A percentile compares a stretch with the other conserved stretches of the same genome.
Evolutionary conservation across 305 asterid species (phyloP).

Genomic region (Ajuga reptans): DNA sequence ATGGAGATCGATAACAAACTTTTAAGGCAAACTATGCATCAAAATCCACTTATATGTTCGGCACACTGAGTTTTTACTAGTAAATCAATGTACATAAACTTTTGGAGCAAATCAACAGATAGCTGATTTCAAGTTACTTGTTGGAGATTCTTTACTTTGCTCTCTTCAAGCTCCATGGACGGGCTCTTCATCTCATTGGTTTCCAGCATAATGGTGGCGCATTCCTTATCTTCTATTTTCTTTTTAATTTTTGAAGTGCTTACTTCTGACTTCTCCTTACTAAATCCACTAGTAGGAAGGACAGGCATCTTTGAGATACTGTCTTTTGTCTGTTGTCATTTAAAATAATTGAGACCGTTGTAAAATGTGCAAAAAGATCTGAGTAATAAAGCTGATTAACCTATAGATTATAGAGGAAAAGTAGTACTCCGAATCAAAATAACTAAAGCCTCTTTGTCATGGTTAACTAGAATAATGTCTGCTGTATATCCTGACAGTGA

Average conservation of each 20-base stretch:
- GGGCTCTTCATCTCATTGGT: conserved; percentile 18
- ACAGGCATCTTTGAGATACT: background rate
- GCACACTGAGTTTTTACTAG: background rate
- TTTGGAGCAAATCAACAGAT: background rate
- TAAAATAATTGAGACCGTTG: conserved; percentile 11
- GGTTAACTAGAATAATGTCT: conserved; percentile 7
- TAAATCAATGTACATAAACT: background rate
- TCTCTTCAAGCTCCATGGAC: conserved; percentile 18
- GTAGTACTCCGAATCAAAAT: background rate
- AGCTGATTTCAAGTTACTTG: conserved; percentile 16
- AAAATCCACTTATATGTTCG: background rate
- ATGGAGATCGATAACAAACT: background rate
- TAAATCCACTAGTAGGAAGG: conserved; percentile 3
- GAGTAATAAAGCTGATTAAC: background rate
- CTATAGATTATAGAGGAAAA: background rate
- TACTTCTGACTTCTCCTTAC: background rate
- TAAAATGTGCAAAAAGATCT: background rate
- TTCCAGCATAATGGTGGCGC: conserved; percentile 1
- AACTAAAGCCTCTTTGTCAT: conserved; percentile 1
- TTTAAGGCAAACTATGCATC: background rate
- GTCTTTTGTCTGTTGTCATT: conserved; percentile 24
- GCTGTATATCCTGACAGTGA: background rate
- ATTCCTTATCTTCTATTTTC: conserved; percentile 19
- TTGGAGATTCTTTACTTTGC: conserved; percentile 1
- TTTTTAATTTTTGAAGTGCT: conserved; percentile 9